Base-by-base conservation (phyloP, 2,329 filamentous ascomycete genomes). In the Zalaria sp. region DNA sequence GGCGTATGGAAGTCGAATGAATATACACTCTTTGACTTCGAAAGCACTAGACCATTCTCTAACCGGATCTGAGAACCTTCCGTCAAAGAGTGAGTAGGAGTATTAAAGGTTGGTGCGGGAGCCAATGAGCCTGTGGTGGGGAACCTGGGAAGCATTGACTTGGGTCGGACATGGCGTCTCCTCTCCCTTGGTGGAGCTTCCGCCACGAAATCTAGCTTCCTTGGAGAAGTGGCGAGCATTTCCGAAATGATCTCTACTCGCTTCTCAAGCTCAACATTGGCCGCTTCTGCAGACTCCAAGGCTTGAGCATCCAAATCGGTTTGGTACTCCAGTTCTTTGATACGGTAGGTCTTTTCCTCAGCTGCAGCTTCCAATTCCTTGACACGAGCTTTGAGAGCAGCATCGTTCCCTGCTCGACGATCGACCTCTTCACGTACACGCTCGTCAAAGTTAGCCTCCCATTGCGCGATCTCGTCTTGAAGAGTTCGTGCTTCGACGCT, bases 231-330 rank as follows among this genome's bases (percentile, higher is more conserved):
- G 5, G 55, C 60, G 4, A 64, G 51, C 25, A 64, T 43, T 25
- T 55, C 55, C 9, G 59, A 58, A 46, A 64, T 52, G 26, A 60
- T 52, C 40, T 63, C 61, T 29, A 64, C 48, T 26, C 60, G 47
- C 41, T 54, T 57, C 46, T 64, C 60, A 32, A 64, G 49, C 39
- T 60, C 52, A 5, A 57, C 48, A 38, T 64, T 64, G 1, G 57
- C 56, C 3, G 47, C 47, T 42, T 63, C 58, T 5, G 53, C 53
- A 7, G 53, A 54, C 25, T 57, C 53, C 32, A 59, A 45, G n/a
- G 48, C 51, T 39, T 56, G 49, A 9, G 44, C 51, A 8, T 53
- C 51, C n/a, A 45, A 41, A 25, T 57, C 56, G 5, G 61, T 34
- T 40, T 57, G 52, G 29, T 43, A 45, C 45, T 61, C 56, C 34